Evolutionary conservation across 2,329 filamentous ascomycete genomes (phyloP), one percentile per base, ranked within the genome.

Genomic region (Dichotomopilus funicola): DNA sequence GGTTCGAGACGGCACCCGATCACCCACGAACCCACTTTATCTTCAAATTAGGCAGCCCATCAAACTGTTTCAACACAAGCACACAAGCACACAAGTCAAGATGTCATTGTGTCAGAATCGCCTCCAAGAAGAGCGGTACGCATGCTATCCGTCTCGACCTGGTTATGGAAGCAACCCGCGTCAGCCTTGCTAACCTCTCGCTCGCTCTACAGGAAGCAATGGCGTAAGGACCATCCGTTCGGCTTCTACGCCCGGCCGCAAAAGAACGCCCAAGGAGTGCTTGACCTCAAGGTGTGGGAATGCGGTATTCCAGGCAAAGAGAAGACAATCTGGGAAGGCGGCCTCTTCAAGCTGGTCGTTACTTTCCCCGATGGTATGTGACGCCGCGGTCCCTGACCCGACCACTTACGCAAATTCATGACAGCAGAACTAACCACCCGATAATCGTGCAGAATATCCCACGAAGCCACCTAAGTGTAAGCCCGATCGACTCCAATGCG

Each of bases 401-500:
- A 27, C 19, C 19, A 27, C 7, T 34, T 35, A 13, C 41, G 12
- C 40, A 40, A 11, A 13, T 11, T 11, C 5, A 10, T 7, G 12
- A 9, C 34, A 48, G 37, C 27, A 52, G 53, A 37, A 49, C 64
- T 67, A 55, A 67, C 54, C 49, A 12, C 31, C 61, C 35, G 60
- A 53, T 56, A 49, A 40, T 9, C 50, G 13, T 61, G 61, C 66
- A 96, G 94, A 99, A 68, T 99, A 99, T 71, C 94, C 94, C 12
- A 99, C 95, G 51, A 99, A 99, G 73, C 94, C 94, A 36, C 94
- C 94, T 1, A 99, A 99, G 75, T 99, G 94, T 96, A 83, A 72
- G 87, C 75, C 46, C n/a, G 49, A 31, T 36, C 11, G 7, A 11
- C 38, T 31, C 31, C 19, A 12, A 37, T 8, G 42, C 46, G 49